Evolutionary conservation across 1,284 basidiomycete species (phyloP).

Genomic region (Ceratobasidium sp.): DNA sequence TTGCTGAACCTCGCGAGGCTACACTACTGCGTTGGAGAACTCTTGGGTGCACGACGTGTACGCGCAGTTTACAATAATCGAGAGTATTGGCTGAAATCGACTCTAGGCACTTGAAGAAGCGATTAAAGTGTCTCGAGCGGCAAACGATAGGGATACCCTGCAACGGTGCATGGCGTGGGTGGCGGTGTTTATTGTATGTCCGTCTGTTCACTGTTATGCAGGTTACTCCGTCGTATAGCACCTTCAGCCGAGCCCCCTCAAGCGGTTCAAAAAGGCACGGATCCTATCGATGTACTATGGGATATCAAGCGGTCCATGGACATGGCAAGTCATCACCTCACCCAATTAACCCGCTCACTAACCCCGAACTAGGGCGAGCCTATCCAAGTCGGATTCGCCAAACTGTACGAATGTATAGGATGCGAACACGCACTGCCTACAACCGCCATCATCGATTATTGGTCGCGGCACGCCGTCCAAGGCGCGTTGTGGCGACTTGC

Average conservation of each 20-base stretch:
- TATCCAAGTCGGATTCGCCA: conserved; percentile 71
- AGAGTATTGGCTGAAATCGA: conserved; percentile 16
- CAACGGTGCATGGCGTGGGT: conserved; percentile 79
- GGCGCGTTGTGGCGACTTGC: conserved; percentile 71
- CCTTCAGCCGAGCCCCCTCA: conserved; percentile 60
- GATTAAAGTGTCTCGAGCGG: conserved; percentile 75
- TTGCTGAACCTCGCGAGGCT: conserved; percentile 78
- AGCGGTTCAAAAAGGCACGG: conserved; percentile 69
- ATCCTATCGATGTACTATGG: conserved; percentile 77
- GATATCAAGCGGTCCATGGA: conserved; percentile 74
- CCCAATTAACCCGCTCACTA: neutral
- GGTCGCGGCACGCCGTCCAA: conserved; percentile 76
- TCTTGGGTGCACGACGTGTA: conserved; percentile 73
- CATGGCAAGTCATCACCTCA: conserved; percentile 57
- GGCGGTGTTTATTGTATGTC: neutral
- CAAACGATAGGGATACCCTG: conserved; percentile 72
- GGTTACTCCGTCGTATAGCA: conserved; percentile 72
- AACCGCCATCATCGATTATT: conserved; percentile 66
- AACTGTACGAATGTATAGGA: conserved; percentile 74
- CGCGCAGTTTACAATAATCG: conserved; percentile 20
- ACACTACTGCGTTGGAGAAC: conserved; percentile 76
- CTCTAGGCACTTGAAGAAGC: conserved; percentile 75
- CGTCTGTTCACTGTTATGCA: neutral
- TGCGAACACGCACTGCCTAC: conserved; percentile 61
- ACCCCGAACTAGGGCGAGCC: conserved; percentile 70